Percentiles rank a stretch among this genome's conserved stretches.
Conservation (phyloP, 495 filamentous ascomycete genomes). For the Apiosordaria backusii region DNA sequence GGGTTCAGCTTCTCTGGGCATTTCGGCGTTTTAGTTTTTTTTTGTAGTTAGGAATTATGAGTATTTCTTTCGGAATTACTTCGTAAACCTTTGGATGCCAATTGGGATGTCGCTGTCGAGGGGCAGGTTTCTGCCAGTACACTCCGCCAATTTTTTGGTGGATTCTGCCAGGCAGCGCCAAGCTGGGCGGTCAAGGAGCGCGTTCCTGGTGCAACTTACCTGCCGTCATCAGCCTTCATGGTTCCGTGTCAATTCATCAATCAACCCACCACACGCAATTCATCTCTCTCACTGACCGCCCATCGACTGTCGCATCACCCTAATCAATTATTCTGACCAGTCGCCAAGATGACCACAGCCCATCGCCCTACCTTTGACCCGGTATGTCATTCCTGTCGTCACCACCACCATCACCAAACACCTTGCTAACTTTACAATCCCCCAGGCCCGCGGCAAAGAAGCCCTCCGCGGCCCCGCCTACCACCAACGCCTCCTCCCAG, state of each 20-base stretch:
- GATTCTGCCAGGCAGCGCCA: slow-evolving; percentile 20
- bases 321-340: background rate
- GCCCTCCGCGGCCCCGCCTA: slow-evolving; percentile 90
- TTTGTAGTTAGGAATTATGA: slow-evolving; percentile 10
- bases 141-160: slow-evolving; percentile 30
- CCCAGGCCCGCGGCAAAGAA: slow-evolving; percentile 87
- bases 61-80: background rate
- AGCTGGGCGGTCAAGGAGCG: slow-evolving; percentile 21
- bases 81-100: slow-evolving; percentile 18
- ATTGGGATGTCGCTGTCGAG: slow-evolving; percentile 17
- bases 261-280: slow-evolving; percentile 1
- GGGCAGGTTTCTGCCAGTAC: slow-evolving; percentile 31
- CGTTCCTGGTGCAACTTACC: background rate
- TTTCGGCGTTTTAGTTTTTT: slow-evolving; percentile 34
- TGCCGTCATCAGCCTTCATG: background rate
- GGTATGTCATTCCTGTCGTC: slow-evolving; percentile 41
- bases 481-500: slow-evolving; percentile 92
- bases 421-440: slow-evolving; percentile 23
- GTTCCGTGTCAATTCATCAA: background rate
- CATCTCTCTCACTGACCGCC: background rate
- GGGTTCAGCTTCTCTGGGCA: slow-evolving; percentile 86
- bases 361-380: slow-evolving; percentile 94
- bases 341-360: slow-evolving; percentile 64
- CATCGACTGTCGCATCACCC: slow-evolving; percentile 7
- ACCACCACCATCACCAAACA: background rate